Base-by-base conservation (phyloP, 495 filamentous ascomycete genomes). In the Antarctomyces pellizariae region DNA sequence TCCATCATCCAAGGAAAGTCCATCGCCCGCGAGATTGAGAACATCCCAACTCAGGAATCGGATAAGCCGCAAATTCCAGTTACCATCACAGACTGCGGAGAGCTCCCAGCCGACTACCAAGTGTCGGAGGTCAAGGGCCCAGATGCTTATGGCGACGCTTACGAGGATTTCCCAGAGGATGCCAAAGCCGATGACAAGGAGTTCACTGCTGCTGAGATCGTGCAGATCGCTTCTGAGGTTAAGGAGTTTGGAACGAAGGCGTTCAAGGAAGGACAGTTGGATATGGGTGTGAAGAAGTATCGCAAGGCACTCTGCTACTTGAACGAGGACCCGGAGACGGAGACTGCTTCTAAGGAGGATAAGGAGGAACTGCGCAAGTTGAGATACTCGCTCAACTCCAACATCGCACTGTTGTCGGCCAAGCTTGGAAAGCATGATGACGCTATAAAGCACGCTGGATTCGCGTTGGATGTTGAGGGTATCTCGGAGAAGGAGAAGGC, bases 91-190 rank as follows among this genome's bases (percentile, higher is more conserved):
- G 70, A 92, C 52, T 92, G 84, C 47, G 86, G 89, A 21, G 67
- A 93, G 56, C 64, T 95, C 21, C 59, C 57, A 0, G 75, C 63
- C 9, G 59, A 66, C 9, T 76, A 69, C 18, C 52, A 64, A 21
- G 45, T 56, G 25, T 62, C 63, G 28, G 57, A 56, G 25, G 60
- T 65, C 39, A 72, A 70, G 43, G 43, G 51, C 5, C 55, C 73
- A 22, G 89, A 97, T 45, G 53, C 60, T 16, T 83, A 75, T 10
- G 86, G 89, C 27, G 86, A 99, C 49, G 59, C 68, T 7, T 93
- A 89, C 52, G 89, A 95, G 49, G 89, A 95, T 47, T 99, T 76
- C 55, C 84, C 86, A 13, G 82, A 89, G 44, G 86, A 99, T 52
- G 45, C 54, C 33, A 26, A 22, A 9, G 8, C 18, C 5, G 1